A percentile compares a stretch with the other conserved stretches of the same genome.
Conservation (phyloP, 805 yeast genomes). For the Candida koratica region DNA sequence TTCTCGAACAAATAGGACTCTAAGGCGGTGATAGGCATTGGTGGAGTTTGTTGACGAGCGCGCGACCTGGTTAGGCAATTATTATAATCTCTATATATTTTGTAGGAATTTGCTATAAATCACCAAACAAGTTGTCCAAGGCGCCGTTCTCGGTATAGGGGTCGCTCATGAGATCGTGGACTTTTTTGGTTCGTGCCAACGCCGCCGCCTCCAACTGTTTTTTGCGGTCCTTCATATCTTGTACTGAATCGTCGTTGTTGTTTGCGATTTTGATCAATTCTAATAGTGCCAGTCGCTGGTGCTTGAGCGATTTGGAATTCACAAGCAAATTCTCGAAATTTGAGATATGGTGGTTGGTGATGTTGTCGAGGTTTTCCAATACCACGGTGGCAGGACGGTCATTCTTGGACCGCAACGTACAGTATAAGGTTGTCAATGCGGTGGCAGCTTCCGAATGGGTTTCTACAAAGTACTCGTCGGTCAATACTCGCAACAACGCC, state of each 20-base stretch:
- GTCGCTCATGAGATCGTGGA: constrained; percentile 59
- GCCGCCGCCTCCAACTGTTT: constrained; percentile 51
- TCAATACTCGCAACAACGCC: constrained; percentile 61
- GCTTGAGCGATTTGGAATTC: constrained; percentile 65
- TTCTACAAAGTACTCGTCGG: constrained; percentile 75
- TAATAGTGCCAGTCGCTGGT: constrained; percentile 74
- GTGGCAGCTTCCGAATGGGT: constrained; percentile 91
- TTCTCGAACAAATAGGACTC: constrained; percentile 69
- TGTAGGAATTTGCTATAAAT: constrained; percentile 15
- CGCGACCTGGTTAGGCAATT: no score
- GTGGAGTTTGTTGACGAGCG: neutral
- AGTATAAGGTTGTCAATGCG: constrained; percentile 74
- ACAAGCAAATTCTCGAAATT: constrained; percentile 62
- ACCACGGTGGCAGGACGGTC: constrained; percentile 63
- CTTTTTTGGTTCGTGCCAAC: constrained; percentile 44
- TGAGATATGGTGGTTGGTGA: constrained; percentile 52
- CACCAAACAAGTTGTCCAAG: constrained; percentile 55
- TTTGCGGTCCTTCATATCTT: constrained; percentile 46
- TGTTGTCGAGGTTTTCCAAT: constrained; percentile 50
- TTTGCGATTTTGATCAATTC: constrained; percentile 69
- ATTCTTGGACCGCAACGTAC: constrained; percentile 65
- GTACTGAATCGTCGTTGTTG: constrained; percentile 36
- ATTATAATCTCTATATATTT: no score
- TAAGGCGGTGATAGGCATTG: constrained; percentile 49
- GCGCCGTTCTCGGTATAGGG: constrained; percentile 72